Base-by-base conservation (phyloP, 2,329 filamentous ascomycete species). In the Hypocreales sp. region DNA sequence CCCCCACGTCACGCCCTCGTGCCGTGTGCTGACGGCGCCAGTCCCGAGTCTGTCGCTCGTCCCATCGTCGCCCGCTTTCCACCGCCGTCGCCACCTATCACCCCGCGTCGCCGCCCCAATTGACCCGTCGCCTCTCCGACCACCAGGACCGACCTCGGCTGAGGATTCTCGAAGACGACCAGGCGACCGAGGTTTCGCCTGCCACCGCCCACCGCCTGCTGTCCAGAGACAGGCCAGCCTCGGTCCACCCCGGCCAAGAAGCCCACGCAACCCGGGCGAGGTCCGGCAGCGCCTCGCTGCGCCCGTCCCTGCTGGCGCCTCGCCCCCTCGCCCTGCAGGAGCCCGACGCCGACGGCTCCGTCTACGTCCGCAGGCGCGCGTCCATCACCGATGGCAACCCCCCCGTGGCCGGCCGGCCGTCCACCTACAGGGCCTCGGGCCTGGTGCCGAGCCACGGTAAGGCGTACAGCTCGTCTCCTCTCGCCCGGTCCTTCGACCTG, bases 391-490 rank as follows among this genome's bases (percentile, higher is more conserved):
- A 70, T 13, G 54, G 48, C 28, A 54, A 52, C 34, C 45, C 51
- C 4, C 43, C 47, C 4, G 35, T 51, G 6, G 47, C 55, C 8
- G 46, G 51, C n/a, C 58, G 65, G 15, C 46, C 54, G 13, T 46
- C 60, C 3, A 52, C 57, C 0, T 55, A 60, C 32, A 65, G 63
- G 39, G 29, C 47, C 3, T 34, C 40, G 1, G 35, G 31, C 7
- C 22, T 41, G 14, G 38, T 33, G 8, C 31, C 46, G 15, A 26
- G 29, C 8, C 40, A 50, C 14, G 38, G 30, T 29, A 52, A 50
- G 26, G 35, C 57, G 0, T 71, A 67, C 39, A 67, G 66, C 44
- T 72, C 72, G 3, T 76, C 71, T 2, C 71, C 72, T 3, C 51
- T 77, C 26, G 67, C 64, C 8, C 59, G 44, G 24, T 50, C 49